A percentile compares a stretch with the other conserved stretches of the same genome.
These are phyloP conservation scores for Scopulariopsis brevicaulis DNA, from an alignment of 2,329 filamentous ascomycete species.

Conservation along the genomic window DNA sequence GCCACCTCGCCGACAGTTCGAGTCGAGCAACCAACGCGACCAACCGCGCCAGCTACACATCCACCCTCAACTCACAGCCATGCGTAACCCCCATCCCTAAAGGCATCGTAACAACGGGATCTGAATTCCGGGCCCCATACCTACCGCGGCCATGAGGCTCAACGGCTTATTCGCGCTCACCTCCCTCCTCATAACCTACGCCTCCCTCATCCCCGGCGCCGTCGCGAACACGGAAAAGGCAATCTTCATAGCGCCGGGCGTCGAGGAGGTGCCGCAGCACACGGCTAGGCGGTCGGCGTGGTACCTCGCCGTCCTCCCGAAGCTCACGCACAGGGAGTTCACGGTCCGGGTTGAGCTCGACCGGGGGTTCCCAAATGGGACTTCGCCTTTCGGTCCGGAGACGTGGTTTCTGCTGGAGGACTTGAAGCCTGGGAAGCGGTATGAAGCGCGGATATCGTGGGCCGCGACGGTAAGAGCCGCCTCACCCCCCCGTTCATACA, in stretches of 20 bases:
- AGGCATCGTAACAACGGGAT: neutral
- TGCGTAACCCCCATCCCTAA: neutral
- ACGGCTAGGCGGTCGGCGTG: constrained; percentile 14
- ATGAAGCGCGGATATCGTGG: constrained; percentile 92
- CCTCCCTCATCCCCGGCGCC: constrained; percentile 7
- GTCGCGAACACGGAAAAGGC: constrained; percentile 79
- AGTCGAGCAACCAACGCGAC: neutral
- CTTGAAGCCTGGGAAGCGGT: constrained; percentile 61
- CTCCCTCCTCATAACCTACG: constrained; percentile 8
- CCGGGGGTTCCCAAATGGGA: constrained; percentile 53
- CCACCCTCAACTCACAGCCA: neutral
- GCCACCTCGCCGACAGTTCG: neutral
- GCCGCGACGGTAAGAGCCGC: constrained; percentile 64
- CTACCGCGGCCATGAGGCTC: neutral
- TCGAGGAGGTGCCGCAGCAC: constrained; percentile 38
- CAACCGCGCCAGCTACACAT: too few relatives aligned
- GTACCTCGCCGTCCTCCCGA: constrained; percentile 48
- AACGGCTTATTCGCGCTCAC: constrained; percentile 1
- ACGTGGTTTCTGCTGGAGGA: constrained; percentile 72
- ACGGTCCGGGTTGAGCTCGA: constrained; percentile 52
- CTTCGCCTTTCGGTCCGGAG: constrained; percentile 41
- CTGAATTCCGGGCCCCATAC: neutral
- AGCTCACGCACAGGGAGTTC: constrained; percentile 46
- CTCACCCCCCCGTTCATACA: neutral
- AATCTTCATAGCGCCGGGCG: constrained; percentile 67